Conservation (phyloP, 2,329 filamentous ascomycete species). For the Cladosporium cucumerinum region DNA sequence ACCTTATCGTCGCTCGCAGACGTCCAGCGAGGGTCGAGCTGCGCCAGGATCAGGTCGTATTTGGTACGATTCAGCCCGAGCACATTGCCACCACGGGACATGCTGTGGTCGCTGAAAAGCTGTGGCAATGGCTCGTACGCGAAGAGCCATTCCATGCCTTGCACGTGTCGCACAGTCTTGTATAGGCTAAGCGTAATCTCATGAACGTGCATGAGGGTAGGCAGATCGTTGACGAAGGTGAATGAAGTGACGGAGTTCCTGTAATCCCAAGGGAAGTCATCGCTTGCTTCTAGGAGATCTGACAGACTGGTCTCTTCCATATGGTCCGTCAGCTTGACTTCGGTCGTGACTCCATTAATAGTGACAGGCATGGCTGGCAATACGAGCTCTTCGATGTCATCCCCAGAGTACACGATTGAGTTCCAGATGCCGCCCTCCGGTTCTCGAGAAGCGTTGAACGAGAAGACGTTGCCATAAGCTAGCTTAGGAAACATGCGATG, state of each 20-base stretch:
- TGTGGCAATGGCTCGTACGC: slow-evolving; percentile 23
- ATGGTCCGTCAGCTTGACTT: not conserved
- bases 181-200: slow-evolving; percentile 8
- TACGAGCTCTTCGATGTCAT: slow-evolving; percentile 5
- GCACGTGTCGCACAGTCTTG: slow-evolving; percentile 17
- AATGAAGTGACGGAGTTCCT: not conserved
- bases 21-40: slow-evolving; percentile 11
- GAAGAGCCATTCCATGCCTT: slow-evolving; percentile 22
- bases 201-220: slow-evolving; percentile 3
- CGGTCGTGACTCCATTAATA: not conserved
- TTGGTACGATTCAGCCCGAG: slow-evolving; percentile 18
- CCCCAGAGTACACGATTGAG: not conserved
- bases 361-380: not conserved
- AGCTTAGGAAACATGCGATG: slow-evolving; percentile 7
- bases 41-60: slow-evolving; percentile 17
- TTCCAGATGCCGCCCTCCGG: slow-evolving; percentile 8
- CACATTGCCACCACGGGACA: slow-evolving; percentile 1
- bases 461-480: slow-evolving; percentile 13
- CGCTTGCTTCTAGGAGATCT: not conserved
- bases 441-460: slow-evolving; percentile 3
- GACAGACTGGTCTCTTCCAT: slow-evolving; percentile 1
- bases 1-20: not conserved
- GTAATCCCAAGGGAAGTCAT: not conserved
- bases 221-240: slow-evolving; percentile 3
- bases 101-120: slow-evolving; percentile 18